These are phyloP conservation scores for Vachellia pachyceras DNA, from an alignment of 306 rosid species.

Conservation along the genomic window DNA sequence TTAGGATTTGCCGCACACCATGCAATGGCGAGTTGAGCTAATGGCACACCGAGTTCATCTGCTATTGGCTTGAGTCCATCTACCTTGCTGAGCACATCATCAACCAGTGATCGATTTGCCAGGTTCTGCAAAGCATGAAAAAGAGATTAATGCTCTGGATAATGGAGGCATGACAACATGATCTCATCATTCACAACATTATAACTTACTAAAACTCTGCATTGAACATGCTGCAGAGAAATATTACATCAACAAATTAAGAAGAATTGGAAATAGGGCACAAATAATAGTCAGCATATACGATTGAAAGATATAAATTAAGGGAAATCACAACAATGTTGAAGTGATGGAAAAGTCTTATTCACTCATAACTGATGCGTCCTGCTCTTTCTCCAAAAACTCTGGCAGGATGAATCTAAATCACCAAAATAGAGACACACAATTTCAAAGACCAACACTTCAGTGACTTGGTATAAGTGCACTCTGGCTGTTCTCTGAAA, in stretches of 20 bases:
- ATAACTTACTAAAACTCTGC: not conserved
- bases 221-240: not conserved
- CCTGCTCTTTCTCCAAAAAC: not conserved
- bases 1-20: constrained; percentile 99
- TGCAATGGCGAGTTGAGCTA: constrained; percentile 89
- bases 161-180: not conserved
- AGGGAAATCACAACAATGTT: not conserved
- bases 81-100: constrained; percentile 86
- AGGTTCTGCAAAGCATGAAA: constrained; percentile 69
- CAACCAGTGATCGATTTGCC: constrained; percentile 79
- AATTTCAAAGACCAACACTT: not conserved
- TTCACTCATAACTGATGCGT: not conserved
- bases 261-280: not conserved
- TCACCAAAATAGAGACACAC: not conserved
- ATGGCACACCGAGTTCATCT: constrained; percentile 87
- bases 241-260: not conserved
- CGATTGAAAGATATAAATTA: not conserved
- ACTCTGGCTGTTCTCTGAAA: not conserved
- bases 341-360: not conserved
- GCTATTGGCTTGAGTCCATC: constrained; percentile 93
- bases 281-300: not conserved
- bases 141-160: constrained; percentile 13
- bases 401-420: not conserved
- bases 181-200: not conserved
- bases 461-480: not conserved